Evolutionary conservation across 2,329 filamentous ascomycete species (phyloP).

Genomic region (Xylaria polymorpha): DNA sequence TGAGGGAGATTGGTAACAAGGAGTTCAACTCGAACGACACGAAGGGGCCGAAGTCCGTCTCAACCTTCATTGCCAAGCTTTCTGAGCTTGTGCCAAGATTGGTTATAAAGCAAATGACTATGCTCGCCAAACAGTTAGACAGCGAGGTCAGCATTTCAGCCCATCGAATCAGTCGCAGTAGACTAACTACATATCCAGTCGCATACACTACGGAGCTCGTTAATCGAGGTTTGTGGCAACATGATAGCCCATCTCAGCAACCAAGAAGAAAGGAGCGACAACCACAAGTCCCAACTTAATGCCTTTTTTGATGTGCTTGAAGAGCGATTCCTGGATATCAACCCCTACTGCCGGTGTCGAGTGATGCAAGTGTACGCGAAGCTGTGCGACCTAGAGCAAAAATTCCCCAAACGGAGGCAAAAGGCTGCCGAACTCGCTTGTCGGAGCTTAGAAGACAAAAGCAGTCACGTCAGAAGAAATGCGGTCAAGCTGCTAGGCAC

Average conservation of each 20-base stretch:
- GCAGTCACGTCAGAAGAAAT: conserved; percentile 94
- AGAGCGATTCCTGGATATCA: conserved; percentile 94
- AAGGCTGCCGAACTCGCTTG: conserved; percentile 87
- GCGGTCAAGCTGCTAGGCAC: conserved; percentile 91
- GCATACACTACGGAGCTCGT: conserved; percentile 89
- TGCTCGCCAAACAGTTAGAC: conserved; percentile 92
- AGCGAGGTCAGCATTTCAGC: conserved; percentile 73
- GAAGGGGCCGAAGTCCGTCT: conserved; percentile 95
- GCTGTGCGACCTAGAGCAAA: conserved; percentile 93
- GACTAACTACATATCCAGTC: conserved; percentile 63
- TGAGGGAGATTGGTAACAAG: conserved; percentile 95
- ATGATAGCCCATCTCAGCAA: conserved; percentile 91
- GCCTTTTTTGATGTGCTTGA: conserved; percentile 97
- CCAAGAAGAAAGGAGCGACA: conserved; percentile 90
- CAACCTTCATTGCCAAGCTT: conserved; percentile 89
- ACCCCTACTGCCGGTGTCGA: conserved; percentile 93
- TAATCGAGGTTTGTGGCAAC: conserved; percentile 98
- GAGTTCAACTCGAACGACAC: conserved; percentile 98
- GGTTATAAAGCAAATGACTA: conserved; percentile 97
- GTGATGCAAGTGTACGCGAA: conserved; percentile 93
- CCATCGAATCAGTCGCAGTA: neutral
- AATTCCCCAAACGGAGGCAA: conserved; percentile 92
- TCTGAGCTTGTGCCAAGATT: conserved; percentile 91
- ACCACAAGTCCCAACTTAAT: conserved; percentile 93
- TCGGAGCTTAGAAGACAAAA: conserved; percentile 94